phyloP scores from a whole-genome alignment of 2,329 filamentous ascomycete species.

The Akanthomyces muscarius region DNA sequence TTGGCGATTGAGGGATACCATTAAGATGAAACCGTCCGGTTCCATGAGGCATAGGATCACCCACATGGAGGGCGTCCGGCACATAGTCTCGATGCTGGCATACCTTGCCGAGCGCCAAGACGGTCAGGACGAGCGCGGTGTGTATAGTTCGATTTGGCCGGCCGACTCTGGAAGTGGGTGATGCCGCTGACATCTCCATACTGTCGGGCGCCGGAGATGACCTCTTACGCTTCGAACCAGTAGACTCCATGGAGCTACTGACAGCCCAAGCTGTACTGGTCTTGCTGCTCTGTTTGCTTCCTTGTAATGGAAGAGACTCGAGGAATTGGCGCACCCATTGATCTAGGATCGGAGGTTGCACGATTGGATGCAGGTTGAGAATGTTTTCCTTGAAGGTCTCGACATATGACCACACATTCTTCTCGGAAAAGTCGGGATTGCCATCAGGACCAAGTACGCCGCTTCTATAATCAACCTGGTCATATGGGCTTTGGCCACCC shows the following conservation, averaged over 20 bases:
- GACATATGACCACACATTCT: conserved; percentile 50
- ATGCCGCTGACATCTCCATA: conserved; percentile 27
- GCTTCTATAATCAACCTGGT: conserved; percentile 37
- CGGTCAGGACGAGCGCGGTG: conserved; percentile 76
- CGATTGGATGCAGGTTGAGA: conserved; percentile 62
- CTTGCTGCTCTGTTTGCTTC: conserved; percentile 29
- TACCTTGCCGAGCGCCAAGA: conserved; percentile 84
- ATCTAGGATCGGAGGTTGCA: conserved; percentile 50
- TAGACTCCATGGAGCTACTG: conserved; percentile 25
- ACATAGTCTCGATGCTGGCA: conserved; percentile 55
- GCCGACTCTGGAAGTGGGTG: conserved; percentile 37
- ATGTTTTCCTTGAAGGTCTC: conserved; percentile 57
- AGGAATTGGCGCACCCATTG: conserved; percentile 52
- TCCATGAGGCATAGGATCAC: conserved; percentile 31
- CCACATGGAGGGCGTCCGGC: conserved; percentile 50
- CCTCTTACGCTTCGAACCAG: conserved; percentile 53
- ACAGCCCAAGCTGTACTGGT: conserved; percentile 32
- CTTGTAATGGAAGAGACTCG: conserved; percentile 38
- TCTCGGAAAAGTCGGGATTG: conserved; percentile 51
- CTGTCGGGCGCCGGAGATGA: conserved; percentile 40
- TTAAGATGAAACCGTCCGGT: conserved; percentile 43
- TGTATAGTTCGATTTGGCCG: conserved; percentile 64
- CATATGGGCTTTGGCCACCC: conserved; percentile 45
- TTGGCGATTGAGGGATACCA: conserved; percentile 48
- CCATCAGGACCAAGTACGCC: conserved; percentile 40